phyloP scores from a whole-genome alignment of 202 grass and related monocot species.

The Digitaria exilis region DNA sequence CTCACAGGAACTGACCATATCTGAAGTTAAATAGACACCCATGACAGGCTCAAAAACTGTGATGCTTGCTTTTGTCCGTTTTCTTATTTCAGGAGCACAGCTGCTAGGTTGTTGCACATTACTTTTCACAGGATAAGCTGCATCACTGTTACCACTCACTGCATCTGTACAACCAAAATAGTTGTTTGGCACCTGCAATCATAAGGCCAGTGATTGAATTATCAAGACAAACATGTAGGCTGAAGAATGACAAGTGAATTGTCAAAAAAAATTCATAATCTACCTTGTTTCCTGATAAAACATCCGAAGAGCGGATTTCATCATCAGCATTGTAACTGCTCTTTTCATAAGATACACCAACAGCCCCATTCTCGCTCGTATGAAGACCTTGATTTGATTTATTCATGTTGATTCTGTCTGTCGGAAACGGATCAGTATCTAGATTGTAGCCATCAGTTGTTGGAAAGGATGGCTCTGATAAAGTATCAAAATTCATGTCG shows the following conservation, averaged over 20 bases:
- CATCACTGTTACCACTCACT: constrained; percentile 52
- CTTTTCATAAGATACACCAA: constrained; percentile 45
- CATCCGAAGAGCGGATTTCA: constrained; percentile 47
- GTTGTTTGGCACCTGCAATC: constrained; percentile 59
- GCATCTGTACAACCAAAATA: constrained; percentile 50
- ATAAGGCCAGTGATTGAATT: constrained; percentile 20
- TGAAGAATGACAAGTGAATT: constrained; percentile 25
- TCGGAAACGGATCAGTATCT: constrained; percentile 45
- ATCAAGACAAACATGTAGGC: constrained; percentile 31
- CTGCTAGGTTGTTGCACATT: constrained; percentile 48
- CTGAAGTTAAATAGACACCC: constrained; percentile 60
- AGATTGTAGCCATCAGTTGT: constrained; percentile 51
- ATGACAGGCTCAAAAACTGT: constrained; percentile 58
- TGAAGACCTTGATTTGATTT: constrained; percentile 55
- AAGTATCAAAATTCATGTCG: constrained; percentile 60
- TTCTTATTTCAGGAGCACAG: constrained; percentile 70
- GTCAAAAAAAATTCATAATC: constrained; percentile 18
- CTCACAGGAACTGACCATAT: constrained; percentile 62
- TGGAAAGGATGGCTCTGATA: constrained; percentile 61
- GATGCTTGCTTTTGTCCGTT: constrained; percentile 62
- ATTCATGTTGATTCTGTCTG: constrained; percentile 49
- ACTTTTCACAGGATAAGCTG: constrained; percentile 59
- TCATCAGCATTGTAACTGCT: constrained; percentile 40
- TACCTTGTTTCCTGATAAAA: constrained; percentile 54
- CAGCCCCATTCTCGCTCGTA: constrained; percentile 53